Evolutionary conservation across 2,329 filamentous ascomycete genomes (phyloP), one percentile per base, ranked within the genome.

Genomic region (Trichoderma atrobrunneum): DNA sequence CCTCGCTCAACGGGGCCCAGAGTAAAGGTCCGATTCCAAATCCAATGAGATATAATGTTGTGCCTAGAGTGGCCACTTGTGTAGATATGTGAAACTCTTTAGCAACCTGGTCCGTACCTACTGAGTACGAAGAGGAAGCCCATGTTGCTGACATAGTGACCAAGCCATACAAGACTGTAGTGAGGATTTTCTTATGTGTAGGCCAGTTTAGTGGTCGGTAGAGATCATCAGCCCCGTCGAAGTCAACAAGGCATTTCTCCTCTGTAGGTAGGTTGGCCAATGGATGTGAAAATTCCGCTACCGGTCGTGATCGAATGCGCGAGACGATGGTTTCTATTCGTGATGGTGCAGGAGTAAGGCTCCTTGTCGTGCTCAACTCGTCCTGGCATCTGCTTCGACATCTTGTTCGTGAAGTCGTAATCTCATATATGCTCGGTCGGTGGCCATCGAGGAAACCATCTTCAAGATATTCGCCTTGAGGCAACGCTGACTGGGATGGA

Each of bases 141-240:
- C 84, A 87, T 0, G 85, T 87, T 0, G 85, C 84, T 75, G 81
- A 85, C 90, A 82, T 82, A 16, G 81, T 83, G 76, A 71, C 78
- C 1, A 82, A 62, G 8, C 81, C 81, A 66, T 83, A 82, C 1
- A 82, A 73, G 39, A 90, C 74, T 0, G 91, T 94, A 0, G 91
- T 93, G 3, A 86, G 75, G 8, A 90, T 80, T 79, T 95, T 94
- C 79, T 94, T 94, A 75, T 82, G 82, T 34, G 87, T 88, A 0
- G 87, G 84, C 93, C 92, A 95, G 78, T 94, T 94, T 57, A 91
- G 75, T 0, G 92, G 92, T 5, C 85, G 83, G 77, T 93, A 93
- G 0, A 90, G 90, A 80, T 95, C 93, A 73, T 92, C 87, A 0
- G 85, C 85, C 0, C 92, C 91, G 10, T 94, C 92, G 74, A 94